Evolutionary conservation across 192 early-diverging fungal genomes (phyloP).

Genomic region (Dispira simplex): DNA sequence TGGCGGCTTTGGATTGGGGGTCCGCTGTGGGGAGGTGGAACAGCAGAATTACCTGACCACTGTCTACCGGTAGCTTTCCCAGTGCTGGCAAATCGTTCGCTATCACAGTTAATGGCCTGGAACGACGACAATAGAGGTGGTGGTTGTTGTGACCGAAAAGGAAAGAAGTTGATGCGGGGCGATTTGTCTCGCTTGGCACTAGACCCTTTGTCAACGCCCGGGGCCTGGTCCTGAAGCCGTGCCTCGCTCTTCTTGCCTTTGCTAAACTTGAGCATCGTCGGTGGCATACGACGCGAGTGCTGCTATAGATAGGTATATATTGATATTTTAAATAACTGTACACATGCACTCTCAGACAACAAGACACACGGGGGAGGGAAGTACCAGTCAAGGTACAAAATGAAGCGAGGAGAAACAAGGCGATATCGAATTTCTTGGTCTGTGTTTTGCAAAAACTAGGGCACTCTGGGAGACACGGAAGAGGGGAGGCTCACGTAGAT

Average conservation of each 20-base stretch:
- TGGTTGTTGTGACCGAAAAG: conserved; percentile 6
- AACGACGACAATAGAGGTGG: not conserved
- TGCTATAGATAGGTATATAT: too few relatives aligned
- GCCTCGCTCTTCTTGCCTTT: conserved; percentile 6
- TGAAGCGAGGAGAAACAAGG: not conserved
- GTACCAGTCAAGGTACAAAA: not conserved
- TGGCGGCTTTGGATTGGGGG: not conserved
- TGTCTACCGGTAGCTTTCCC: not conserved
- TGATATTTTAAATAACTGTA: too few relatives aligned
- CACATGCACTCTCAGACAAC: not conserved
- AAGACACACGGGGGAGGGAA: not conserved
- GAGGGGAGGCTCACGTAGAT: too few relatives aligned
- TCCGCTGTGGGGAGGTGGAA: not conserved
- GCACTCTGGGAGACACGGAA: not conserved
- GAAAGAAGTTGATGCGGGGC: conserved; percentile 9
- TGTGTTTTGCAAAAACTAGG: not conserved
- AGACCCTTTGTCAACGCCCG: not conserved
- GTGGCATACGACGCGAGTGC: not conserved
- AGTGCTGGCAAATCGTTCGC: not conserved
- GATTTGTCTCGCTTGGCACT: conserved; percentile 5
- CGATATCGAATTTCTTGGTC: not conserved
- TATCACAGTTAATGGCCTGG: not conserved
- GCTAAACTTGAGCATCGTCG: conserved; percentile 7
- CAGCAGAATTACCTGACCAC: not conserved
- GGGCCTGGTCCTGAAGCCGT: not conserved